Base-by-base conservation (phyloP, 108 stramenopile genomes). In the Pseudonitzschia pungens region DNA sequence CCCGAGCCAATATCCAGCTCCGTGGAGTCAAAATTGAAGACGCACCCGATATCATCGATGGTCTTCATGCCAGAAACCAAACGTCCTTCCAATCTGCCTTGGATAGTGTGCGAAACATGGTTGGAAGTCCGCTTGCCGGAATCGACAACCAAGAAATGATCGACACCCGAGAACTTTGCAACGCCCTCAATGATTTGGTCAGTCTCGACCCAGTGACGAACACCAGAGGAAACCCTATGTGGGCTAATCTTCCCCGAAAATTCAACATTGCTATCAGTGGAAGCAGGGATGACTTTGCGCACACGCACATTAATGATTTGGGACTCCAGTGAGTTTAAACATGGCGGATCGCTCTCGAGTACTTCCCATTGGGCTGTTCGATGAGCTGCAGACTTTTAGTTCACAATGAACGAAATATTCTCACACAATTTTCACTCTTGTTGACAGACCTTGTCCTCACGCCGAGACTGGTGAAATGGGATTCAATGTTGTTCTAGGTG, bases 271-370 rank as follows among this genome's bases (percentile, higher is more conserved):
- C 95, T 57, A 79, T 97, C 21, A 85, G 86, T n/a, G 97, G 97
- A 45, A 81, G 86, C 36, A 80, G 94, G 14, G 95, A 96, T 77
- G 97, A 97, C 78, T 96, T 84, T 68, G 86, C 95, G 21, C 97
- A 97, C 84, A 96, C 95, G 10, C 90, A 94, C 83, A 95, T 97
- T 83, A 97, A 97, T 73, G 97, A 97, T 77, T 78, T 97, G 72
- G 97, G 97, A 40, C 80, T 96, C 29, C 79, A 84, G 67, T 90
- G 93, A 65, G 67, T 68, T 40, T 9, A 36, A 41, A 62, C 11
- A 62, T 14, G 9, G 60, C 36, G 36, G 36, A 36, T 36, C 36
- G 36, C 36, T 36, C 4, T 36, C 6, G 36, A 36, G 6, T 36
- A 36, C 6, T 36, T 36, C 4, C 6, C 36, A 5, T 5, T 2